Conservation (phyloP, 2,329 filamentous ascomycete genomes). For the Didymella segeticola region DNA sequence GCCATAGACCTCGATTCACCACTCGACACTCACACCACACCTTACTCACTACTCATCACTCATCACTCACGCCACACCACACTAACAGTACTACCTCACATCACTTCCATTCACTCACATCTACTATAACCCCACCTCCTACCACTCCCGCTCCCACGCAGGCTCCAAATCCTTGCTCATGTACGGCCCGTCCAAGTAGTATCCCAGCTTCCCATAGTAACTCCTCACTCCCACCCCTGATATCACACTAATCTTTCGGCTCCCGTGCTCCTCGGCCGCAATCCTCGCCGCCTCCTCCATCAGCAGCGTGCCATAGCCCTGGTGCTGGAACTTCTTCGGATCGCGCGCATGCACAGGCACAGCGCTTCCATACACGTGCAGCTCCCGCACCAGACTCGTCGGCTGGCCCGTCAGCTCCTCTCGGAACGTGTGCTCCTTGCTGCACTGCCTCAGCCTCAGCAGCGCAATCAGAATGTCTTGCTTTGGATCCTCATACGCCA, state of each 20-base stretch:
- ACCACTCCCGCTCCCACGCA: conserved; percentile 43
- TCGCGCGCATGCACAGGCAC: conserved; percentile 97
- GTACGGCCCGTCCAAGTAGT: conserved; percentile 91
- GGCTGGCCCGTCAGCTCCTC: conserved; percentile 85
- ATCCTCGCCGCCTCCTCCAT: conserved; percentile 99
- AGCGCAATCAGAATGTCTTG: conserved; percentile 96
- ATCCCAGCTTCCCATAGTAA: conserved; percentile 93
- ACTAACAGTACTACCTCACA: too few relatives aligned
- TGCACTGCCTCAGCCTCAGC: conserved; percentile 88
- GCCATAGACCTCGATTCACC: too few relatives aligned
- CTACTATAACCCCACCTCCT: too few relatives aligned
- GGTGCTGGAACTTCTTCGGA: conserved; percentile 96
- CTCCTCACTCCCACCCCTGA: conserved; percentile 96
- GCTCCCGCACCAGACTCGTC: conserved; percentile 88
- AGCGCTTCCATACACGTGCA: conserved; percentile 96
- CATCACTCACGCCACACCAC: too few relatives aligned
- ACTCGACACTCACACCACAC: not conserved
- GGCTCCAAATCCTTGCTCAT: conserved; percentile 49
- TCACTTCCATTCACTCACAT: too few relatives aligned
- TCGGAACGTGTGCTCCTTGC: conserved; percentile 88
- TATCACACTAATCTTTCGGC: conserved; percentile 93
- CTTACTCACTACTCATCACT: not conserved
- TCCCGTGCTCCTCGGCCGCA: conserved; percentile 91
- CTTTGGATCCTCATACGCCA: conserved; percentile 97
- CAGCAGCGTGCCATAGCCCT: conserved; percentile 91